A percentile compares a stretch with the other conserved stretches of the same genome.
phyloP scores from a whole-genome alignment of 2,329 filamentous ascomycete genomes.

The Cladorrhinum sp. region DNA sequence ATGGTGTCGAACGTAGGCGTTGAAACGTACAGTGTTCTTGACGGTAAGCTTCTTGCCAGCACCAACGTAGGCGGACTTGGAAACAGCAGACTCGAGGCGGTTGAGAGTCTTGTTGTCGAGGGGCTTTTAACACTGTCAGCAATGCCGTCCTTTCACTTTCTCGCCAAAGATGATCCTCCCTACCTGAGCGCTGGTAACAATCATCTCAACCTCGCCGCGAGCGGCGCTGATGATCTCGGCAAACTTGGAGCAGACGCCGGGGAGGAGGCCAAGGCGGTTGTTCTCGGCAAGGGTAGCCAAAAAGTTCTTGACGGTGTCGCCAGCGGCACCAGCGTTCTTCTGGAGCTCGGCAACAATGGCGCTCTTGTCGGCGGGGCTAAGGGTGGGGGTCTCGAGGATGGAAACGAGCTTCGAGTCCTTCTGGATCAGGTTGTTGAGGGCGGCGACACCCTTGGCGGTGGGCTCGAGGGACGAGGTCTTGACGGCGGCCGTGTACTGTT shows the following conservation, averaged over 20 bases:
- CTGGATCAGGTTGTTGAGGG: conserved; percentile 68
- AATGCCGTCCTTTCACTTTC: not conserved
- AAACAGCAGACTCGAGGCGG: conserved; percentile 81
- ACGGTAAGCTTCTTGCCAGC: conserved; percentile 97
- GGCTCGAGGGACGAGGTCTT: conserved; percentile 84
- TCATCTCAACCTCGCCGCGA: conserved; percentile 89
- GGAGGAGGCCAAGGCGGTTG: conserved; percentile 84
- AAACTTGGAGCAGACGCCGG: conserved; percentile 85
- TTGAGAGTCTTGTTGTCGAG: conserved; percentile 83
- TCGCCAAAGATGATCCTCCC: conserved; percentile 31
- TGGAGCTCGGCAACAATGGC: conserved; percentile 82
- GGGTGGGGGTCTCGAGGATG: conserved; percentile 78
- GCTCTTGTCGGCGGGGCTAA: conserved; percentile 75
- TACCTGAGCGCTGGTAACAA: conserved; percentile 86
- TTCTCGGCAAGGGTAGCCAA: conserved; percentile 87
- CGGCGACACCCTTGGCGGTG: conserved; percentile 74
- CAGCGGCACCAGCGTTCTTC: conserved; percentile 72
- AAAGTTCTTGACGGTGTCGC: conserved; percentile 91
- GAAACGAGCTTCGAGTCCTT: conserved; percentile 76
- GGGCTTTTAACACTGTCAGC: conserved; percentile 50
- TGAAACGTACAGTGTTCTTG: conserved; percentile 69
- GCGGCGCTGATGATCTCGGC: conserved; percentile 80
- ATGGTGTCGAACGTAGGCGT: too few species aligned
- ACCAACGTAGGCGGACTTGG: conserved; percentile 85
- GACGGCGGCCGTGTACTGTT: conserved; percentile 89